Percentiles rank a stretch among this genome's conserved stretches.
Evolutionary conservation across 2,329 filamentous ascomycete species (phyloP).

Genomic region (Trichophyton benhamiae): DNA sequence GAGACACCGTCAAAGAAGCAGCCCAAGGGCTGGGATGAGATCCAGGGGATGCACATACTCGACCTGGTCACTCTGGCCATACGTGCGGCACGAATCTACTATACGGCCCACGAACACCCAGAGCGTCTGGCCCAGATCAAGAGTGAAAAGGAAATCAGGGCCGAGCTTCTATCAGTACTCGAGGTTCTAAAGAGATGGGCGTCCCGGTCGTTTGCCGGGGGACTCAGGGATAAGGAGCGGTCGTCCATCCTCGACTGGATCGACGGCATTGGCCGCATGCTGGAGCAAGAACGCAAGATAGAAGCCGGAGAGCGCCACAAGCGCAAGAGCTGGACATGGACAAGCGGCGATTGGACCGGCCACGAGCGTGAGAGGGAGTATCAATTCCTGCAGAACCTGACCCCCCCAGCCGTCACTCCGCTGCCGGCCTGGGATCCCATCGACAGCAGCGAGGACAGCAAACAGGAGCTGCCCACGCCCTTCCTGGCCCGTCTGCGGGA

Average conservation of each 20-base stretch:
- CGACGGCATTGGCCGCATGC: conserved; percentile 59
- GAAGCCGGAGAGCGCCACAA: conserved; percentile 63
- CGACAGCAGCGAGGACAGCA: not conserved
- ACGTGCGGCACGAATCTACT: conserved; percentile 87
- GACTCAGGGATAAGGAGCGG: conserved; percentile 66
- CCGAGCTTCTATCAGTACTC: conserved; percentile 73
- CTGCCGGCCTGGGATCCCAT: conserved; percentile 53
- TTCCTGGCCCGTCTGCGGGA: conserved; percentile 65
- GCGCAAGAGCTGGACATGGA: conserved; percentile 67
- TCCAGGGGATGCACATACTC: conserved; percentile 82
- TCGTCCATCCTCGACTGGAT: conserved; percentile 70
- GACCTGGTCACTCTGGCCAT: conserved; percentile 94
- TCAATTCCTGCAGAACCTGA: conserved; percentile 68
- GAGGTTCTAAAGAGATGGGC: conserved; percentile 90
- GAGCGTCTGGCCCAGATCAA: conserved; percentile 77
- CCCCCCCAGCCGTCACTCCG: conserved; percentile 37
- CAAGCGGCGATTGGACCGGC: conserved; percentile 62
- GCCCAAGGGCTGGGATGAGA: conserved; percentile 63
- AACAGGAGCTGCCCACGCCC: conserved; percentile 38
- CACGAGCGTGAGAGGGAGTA: conserved; percentile 66
- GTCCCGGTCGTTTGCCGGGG: conserved; percentile 70
- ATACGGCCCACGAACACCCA: conserved; percentile 80
- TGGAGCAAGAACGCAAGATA: conserved; percentile 63
- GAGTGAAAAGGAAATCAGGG: conserved; percentile 70
- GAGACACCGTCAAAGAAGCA: conserved; percentile 15